Conservation (phyloP, 768 basidiomycete species). For the Sporobolomyces roseus region DNA sequence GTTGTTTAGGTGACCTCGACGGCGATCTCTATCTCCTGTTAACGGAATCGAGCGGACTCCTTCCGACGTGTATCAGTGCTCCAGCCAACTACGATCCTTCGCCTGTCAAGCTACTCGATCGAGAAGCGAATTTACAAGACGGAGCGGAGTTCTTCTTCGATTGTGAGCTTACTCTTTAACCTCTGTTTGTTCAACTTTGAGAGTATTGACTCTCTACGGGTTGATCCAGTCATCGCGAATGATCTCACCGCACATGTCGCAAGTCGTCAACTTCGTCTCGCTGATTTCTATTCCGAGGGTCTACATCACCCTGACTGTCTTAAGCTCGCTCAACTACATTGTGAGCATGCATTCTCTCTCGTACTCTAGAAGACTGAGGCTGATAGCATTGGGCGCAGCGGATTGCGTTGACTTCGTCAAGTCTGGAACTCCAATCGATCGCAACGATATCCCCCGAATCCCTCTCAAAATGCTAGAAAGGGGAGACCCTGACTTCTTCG, state of each 20-base stretch:
- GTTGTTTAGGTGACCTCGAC: conserved; percentile 22
- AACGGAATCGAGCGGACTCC: conserved; percentile 1
- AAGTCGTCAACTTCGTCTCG: conserved; percentile 37
- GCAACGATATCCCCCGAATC: not conserved
- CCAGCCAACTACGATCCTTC: conserved; percentile 15
- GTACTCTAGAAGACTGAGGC: not conserved
- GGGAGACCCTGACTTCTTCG: conserved; percentile 39
- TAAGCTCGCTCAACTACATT: conserved; percentile 40
- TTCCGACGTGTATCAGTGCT: not conserved
- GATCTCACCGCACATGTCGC: conserved; percentile 40
- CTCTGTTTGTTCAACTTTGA: not conserved
- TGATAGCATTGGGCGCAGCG: not conserved
- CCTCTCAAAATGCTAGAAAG: not conserved
- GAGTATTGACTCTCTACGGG: too few relatives aligned
- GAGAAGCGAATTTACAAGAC: not conserved
- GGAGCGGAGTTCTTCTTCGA: conserved; percentile 31
- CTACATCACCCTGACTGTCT: conserved; percentile 38
- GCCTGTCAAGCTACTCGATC: conserved; percentile 1
- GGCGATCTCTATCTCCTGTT: conserved; percentile 33
- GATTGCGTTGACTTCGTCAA: conserved; percentile 29
- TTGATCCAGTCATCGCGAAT: conserved; percentile 16
- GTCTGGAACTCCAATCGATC: not conserved
- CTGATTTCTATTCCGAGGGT: conserved; percentile 40
- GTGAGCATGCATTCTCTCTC: not conserved
- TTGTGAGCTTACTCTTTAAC: not conserved